These are phyloP conservation scores for Carpinus viminea DNA, from an alignment of 306 rosid genomes.

Conservation along the genomic window DNA sequence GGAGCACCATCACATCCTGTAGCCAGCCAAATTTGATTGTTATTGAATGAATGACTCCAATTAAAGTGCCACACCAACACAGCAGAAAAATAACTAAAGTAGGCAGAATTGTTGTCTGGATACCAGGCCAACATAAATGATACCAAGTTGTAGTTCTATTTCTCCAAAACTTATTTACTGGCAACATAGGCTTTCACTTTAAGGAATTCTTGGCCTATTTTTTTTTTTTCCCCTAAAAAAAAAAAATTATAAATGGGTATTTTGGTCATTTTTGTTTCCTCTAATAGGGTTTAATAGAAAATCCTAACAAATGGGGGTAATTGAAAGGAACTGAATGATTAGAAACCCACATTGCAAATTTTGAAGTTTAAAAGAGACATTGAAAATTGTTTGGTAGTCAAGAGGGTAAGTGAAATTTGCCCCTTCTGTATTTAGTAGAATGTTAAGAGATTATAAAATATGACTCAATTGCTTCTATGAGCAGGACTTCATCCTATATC, in stretches of 20 bases:
- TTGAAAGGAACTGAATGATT: too few species aligned
- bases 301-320: too few species aligned
- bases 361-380: too few species aligned
- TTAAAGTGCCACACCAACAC: not conserved
- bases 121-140: not conserved
- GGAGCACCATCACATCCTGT: constrained; percentile 64
- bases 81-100: not conserved
- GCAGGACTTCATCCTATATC: not conserved
- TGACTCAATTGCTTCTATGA: not conserved
- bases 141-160: not conserved
- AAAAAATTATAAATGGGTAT: not conserved
- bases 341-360: too few species aligned
- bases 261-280: not conserved
- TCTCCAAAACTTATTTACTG: not conserved
- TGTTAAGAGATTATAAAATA: not conserved
- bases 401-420: too few species aligned
- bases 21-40: constrained; percentile 15
- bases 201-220: not conserved
- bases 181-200: not conserved
- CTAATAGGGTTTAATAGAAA: too few species aligned
- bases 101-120: not conserved
- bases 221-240: too few species aligned
- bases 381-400: too few species aligned
- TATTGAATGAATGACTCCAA: not conserved
- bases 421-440: too few species aligned